A percentile compares a stretch with the other conserved stretches of the same genome.
Conservation (phyloP, 495 filamentous ascomycete species). For the Letharia columbiana region DNA sequence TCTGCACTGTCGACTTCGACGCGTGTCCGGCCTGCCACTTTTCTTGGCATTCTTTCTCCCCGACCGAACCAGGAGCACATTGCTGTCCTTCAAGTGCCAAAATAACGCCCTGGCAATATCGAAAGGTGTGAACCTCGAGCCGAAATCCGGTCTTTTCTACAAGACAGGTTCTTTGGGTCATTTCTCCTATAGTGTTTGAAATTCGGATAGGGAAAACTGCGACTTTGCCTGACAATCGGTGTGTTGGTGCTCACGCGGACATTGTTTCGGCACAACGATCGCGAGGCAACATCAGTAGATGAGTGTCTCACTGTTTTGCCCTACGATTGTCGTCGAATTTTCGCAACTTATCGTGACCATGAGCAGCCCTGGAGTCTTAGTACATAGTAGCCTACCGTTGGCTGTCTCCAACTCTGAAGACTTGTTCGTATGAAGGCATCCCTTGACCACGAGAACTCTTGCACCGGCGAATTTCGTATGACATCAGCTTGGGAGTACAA, state of each 20-base stretch:
- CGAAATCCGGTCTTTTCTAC: background rate
- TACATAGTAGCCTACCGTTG: background rate
- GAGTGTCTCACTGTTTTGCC: background rate
- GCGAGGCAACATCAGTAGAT: background rate
- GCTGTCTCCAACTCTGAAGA: background rate
- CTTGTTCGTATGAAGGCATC: background rate
- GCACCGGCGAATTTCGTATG: background rate
- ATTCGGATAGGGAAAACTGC: background rate
- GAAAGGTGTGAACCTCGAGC: background rate
- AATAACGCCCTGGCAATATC: background rate
- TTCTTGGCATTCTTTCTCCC: background rate
- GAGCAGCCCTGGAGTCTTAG: background rate
- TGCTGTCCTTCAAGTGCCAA: background rate
- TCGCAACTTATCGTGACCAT: background rate
- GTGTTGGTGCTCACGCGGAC: background rate
- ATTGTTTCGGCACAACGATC: background rate
- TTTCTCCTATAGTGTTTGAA: background rate
- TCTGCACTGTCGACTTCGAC: background rate
- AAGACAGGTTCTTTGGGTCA: background rate
- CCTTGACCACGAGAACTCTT: background rate
- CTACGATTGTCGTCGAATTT: background rate
- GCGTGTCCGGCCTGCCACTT: background rate
- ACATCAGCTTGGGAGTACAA: background rate
- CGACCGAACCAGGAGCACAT: background rate
- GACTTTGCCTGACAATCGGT: background rate